Evolutionary conservation across 163 green algal species (phyloP).

Genomic region (Scenedesmus sp.): DNA sequence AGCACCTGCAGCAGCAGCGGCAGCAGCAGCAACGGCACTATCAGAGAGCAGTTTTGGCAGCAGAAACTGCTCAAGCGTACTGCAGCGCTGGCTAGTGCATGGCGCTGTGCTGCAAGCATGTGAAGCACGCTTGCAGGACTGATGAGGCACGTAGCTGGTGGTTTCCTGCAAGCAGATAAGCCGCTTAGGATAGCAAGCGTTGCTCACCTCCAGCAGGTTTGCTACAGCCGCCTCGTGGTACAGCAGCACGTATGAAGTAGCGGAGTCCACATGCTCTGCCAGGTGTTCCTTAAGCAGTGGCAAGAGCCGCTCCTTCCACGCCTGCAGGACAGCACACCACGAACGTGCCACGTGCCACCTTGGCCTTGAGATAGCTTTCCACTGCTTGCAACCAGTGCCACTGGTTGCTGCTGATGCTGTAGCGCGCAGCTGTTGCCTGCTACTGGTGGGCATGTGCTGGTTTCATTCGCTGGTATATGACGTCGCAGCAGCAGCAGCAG

Average conservation of each 20-base stretch:
- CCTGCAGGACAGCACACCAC: constrained; percentile 56
- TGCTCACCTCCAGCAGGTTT: constrained; percentile 89
- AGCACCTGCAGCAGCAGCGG: constrained; percentile 66
- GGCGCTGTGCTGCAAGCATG: neutral
- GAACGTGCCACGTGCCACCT: neutral
- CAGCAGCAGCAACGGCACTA: neutral
- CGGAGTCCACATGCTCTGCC: constrained; percentile 60
- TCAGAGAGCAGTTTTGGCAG: neutral
- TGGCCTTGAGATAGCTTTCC: neutral
- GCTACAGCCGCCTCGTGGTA: constrained; percentile 85
- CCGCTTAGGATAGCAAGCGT: neutral
- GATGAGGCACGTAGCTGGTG: neutral
- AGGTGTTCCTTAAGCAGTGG: constrained; percentile 71
- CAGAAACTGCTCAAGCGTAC: neutral
- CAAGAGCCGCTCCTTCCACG: constrained; percentile 84
- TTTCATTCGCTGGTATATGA: too few relatives aligned
- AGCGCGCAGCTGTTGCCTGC: neutral
- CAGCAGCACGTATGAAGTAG: constrained; percentile 79
- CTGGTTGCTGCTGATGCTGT: neutral
- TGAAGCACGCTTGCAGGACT: neutral
- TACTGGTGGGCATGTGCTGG: too few relatives aligned
- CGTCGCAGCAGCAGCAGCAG: too few relatives aligned
- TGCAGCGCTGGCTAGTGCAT: neutral
- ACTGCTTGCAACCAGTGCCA: neutral
- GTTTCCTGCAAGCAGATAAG: neutral